Base-by-base conservation (phyloP, 768 basidiomycete genomes). In the Crucibulum laeve region DNA sequence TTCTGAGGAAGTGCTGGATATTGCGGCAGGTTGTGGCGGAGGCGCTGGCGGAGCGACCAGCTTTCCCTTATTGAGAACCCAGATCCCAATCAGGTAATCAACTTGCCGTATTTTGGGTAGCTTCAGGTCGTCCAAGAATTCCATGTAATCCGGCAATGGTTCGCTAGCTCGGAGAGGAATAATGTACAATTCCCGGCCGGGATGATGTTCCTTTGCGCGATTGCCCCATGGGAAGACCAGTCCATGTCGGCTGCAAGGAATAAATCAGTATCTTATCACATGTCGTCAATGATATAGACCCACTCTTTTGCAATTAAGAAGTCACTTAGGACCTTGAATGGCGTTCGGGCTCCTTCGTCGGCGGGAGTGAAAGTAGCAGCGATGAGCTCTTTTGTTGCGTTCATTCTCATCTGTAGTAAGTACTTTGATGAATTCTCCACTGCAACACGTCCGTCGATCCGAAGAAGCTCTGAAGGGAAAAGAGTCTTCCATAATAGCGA, bases 121-220 rank as follows among this genome's bases (percentile, higher is more conserved):
- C 44, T 70, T 72, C 36, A 91, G 71, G 21, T 87, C 73, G 51
- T 94, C 91, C 37, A 92, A 62, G 1, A 94, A 69, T 53, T 92
- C 89, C 51, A 94, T 74, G 53, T 82, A 94, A 46, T 94, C 92
- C 1, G 92, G 92, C 1, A 93, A 64, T 0, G 82, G 71, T 39
- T 84, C 75, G 22, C 64, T 71, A 18, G 84, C 71, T 17, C 73
- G 67, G 13, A 95, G 63, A 1, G 92, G 92, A 14, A 94, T 75
- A 51, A 94, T 77, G 54, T 95, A 95, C 25, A 94, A 64, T 58
- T 95, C 92, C 44, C 87, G 84, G 25, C 91, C 91, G 30, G 87
- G 85, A 44, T 79, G 73, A 54, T 77, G 65, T 8, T 90, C 84
- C 50, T 85, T 82, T 6, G 87, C 82, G 30, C 79, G 75, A 37